Conservation (phyloP, 1,139 yeast species). For the Nakaseomyces uthaithaninus region DNA sequence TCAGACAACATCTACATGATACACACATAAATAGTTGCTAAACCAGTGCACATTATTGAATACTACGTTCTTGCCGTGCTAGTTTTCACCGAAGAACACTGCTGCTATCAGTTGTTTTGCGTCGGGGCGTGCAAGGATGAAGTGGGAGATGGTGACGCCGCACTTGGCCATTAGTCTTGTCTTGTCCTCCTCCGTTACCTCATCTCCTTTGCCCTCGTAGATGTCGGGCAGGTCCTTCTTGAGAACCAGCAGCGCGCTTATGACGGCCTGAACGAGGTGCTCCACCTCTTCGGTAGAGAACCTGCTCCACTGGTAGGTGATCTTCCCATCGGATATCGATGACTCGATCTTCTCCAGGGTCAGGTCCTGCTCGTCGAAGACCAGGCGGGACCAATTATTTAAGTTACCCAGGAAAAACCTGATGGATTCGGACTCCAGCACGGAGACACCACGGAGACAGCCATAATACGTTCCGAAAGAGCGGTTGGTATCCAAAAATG, state of each 20-base stretch:
- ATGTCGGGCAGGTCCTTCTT: conserved; percentile 33
- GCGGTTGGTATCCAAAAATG: conserved; percentile 67
- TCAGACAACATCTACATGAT: too few species aligned
- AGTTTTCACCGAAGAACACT: conserved; percentile 64
- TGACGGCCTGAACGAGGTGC: conserved; percentile 41
- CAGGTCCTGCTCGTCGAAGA: conserved; percentile 34
- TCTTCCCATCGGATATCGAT: conserved; percentile 9
- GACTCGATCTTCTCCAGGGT: conserved; percentile 14
- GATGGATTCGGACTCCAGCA: conserved; percentile 81
- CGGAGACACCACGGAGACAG: conserved; percentile 74
- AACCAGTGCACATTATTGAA: too few species aligned
- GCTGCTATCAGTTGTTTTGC: conserved; percentile 54
- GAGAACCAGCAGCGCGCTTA: conserved; percentile 43
- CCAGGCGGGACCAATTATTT: conserved; percentile 65
- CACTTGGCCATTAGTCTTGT: conserved; percentile 47
- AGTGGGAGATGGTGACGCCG: conserved; percentile 51
- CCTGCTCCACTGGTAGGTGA: conserved; percentile 15
- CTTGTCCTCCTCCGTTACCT: conserved; percentile 39
- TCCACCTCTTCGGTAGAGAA: conserved; percentile 37
- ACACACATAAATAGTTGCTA: too few species aligned
- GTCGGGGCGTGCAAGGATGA: conserved; percentile 45
- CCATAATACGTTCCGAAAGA: conserved; percentile 92
- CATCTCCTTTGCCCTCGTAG: conserved; percentile 33
- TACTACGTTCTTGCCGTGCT: too few species aligned
- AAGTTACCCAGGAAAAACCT: conserved; percentile 81